Evolutionary conservation across 192 early-diverging fungal species (phyloP).

Genomic region (Spinellus fusiger): DNA sequence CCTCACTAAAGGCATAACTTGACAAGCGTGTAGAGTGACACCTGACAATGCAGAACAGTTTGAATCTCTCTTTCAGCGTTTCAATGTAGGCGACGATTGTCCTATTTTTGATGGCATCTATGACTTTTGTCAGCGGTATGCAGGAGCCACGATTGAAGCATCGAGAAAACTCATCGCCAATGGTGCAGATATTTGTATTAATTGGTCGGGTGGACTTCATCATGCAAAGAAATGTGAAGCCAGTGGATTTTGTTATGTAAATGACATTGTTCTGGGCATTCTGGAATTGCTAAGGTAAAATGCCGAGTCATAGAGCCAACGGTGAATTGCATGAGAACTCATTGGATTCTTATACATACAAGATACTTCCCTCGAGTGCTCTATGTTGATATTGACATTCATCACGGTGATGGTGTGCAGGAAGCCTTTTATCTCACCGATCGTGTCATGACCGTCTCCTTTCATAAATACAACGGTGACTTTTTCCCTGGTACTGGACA

Average conservation of each 20-base stretch:
- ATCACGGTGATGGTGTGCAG: slow-evolving; percentile 98
- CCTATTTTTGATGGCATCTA: slow-evolving; percentile 97
- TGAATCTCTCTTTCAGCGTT: slow-evolving; percentile 52
- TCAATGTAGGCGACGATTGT: slow-evolving; percentile 97
- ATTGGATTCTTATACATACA: background rate
- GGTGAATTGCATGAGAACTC: background rate
- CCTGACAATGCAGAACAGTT: slow-evolving; percentile 61
- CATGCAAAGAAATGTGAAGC: slow-evolving; percentile 86
- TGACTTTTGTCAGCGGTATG: slow-evolving; percentile 88
- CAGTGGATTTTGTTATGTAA: slow-evolving; percentile 97
- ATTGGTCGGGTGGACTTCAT: slow-evolving; percentile 98
- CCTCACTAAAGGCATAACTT: background rate
- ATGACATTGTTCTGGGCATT: slow-evolving; percentile 94
- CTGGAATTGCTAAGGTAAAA: slow-evolving; percentile 72
- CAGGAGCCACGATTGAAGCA: slow-evolving; percentile 92
- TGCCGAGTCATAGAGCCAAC: background rate
- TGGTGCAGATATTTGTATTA: slow-evolving; percentile 87
- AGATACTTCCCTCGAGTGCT: slow-evolving; percentile 77
- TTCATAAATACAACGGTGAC: slow-evolving; percentile 91
- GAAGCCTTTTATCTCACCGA: slow-evolving; percentile 91
- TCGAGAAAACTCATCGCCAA: slow-evolving; percentile 76
- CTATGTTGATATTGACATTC: slow-evolving; percentile 96
- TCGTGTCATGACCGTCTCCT: slow-evolving; percentile 92
- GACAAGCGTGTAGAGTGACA: slow-evolving; percentile 44
- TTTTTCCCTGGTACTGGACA: slow-evolving; percentile 92